Evolutionary conservation across 108 stramenopile species (phyloP), one percentile per base, ranked within the genome.

Genomic region (Ochromonas danica): DNA sequence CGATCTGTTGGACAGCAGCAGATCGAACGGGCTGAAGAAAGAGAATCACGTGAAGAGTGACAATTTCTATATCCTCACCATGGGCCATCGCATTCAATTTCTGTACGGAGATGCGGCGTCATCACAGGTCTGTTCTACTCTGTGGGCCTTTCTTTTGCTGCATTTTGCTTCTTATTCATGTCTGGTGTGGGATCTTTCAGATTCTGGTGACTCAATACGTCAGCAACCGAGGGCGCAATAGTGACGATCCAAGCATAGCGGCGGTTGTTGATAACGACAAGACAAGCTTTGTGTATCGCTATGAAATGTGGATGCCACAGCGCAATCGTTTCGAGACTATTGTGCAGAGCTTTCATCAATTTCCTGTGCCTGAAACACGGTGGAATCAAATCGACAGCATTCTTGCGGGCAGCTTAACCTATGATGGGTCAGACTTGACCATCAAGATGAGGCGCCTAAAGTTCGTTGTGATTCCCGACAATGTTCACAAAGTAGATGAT

Each of bases 41-140:
- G 30, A 61, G 2, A 36, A 6, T 6, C 2, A 38, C n/a, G 1
- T 25, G 25, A 36, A 51, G 43, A 10, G 39, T 6, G 71, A 28
- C 41, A n/a, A 72, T 27, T 35, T 80, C 39, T 35, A 70, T 33
- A 92, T 87, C 38, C 67, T 93, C 45, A 89, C 88, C 62, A 92
- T 94, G 92, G 92, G 92, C 31, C 92, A 94, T 84, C 90, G 90
- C 43, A 91, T 94, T 38, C 92, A 93, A 25, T 61, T 86, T 14
- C 81, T 98, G 31, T 85, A 80, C 22, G 95, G 91, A 67, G 87
- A 94, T 71, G 83, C 93, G 28, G 78, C 0, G 36, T 25, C 43
- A 39, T 14, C 30, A 14, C 27, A 75, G 61, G 81, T 81, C 41
- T 78, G 81, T 61, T 33, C 14, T 62, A 81, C 33, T 57, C 36